These are phyloP conservation scores for Metarhizium sp. DNA, from an alignment of 2,329 filamentous ascomycete genomes.

Conservation along the genomic window DNA sequence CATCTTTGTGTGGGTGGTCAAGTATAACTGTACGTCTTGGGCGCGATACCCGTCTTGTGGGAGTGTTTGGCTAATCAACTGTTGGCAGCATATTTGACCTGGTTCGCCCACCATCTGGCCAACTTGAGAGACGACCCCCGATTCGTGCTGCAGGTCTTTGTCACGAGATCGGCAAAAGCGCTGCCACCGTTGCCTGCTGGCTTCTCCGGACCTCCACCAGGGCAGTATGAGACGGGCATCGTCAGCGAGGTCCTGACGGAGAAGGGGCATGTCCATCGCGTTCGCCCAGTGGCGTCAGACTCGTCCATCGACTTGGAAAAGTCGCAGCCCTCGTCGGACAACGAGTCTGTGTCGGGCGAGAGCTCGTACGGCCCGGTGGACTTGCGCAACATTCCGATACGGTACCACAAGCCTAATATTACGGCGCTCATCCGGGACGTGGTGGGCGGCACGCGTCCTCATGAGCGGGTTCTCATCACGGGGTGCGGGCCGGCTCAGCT, in stretches of 20 bases:
- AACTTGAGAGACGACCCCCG: constrained; percentile 19
- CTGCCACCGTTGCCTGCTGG: background rate
- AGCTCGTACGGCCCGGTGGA: background rate
- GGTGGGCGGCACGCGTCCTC: constrained; percentile 16
- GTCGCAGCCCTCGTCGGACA: constrained; percentile 9
- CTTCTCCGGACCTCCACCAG: background rate
- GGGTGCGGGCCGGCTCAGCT: constrained; percentile 36
- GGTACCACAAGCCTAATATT: constrained; percentile 28
- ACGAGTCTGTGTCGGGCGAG: constrained; percentile 6
- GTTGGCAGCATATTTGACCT: constrained; percentile 23
- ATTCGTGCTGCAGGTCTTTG: constrained; percentile 23
- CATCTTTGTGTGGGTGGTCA: constrained; percentile 32
- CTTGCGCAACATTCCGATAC: constrained; percentile 15
- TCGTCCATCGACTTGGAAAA: constrained; percentile 10
- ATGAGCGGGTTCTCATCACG: constrained; percentile 30
- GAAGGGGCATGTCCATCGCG: background rate
- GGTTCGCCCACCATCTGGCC: constrained; percentile 27
- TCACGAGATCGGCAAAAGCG: constrained; percentile 18
- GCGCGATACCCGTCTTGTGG: too few relatives aligned
- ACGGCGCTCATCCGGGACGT: constrained; percentile 21
- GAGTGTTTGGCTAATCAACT: background rate
- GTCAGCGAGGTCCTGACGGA: background rate
- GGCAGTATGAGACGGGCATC: background rate
- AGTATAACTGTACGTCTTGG: constrained; percentile 21
- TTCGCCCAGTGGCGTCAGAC: background rate